Conservation (phyloP, 2,329 filamentous ascomycete species). For the Exophiala xenobiotica region DNA sequence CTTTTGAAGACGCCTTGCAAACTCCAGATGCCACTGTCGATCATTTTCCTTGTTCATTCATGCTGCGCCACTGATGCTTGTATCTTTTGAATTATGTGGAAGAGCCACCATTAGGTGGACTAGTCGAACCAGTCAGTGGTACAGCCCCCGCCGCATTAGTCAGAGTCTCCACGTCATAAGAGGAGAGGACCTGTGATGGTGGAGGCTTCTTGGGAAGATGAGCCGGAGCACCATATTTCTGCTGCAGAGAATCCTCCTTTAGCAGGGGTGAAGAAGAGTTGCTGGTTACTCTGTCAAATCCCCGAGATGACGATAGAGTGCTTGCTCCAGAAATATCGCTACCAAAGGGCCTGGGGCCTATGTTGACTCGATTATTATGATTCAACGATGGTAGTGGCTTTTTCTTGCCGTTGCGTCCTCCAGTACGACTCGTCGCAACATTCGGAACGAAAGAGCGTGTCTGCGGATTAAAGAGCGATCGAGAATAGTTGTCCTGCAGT, state of each 20-base stretch:
- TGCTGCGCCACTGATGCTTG: neutral
- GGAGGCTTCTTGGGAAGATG: slow-evolving; percentile 52
- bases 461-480: slow-evolving; percentile 89
- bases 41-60: neutral
- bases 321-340: slow-evolving; percentile 8
- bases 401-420: slow-evolving; percentile 33
- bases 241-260: slow-evolving; percentile 29
- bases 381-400: slow-evolving; percentile 30
- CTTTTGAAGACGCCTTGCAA: neutral
- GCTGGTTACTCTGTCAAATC: slow-evolving; percentile 18
- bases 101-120: neutral
- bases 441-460: slow-evolving; percentile 86
- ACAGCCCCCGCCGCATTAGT: slow-evolving; percentile 1
- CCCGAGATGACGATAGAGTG: slow-evolving; percentile 5
- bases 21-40: neutral
- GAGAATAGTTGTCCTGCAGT: slow-evolving; percentile 78
- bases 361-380: slow-evolving; percentile 31
- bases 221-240: slow-evolving; percentile 52
- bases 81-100: neutral
- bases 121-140: neutral
- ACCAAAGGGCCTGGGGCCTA: slow-evolving; percentile 27
- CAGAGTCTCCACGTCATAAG: slow-evolving; percentile 40
- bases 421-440: slow-evolving; percentile 41
- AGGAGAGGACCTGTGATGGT: slow-evolving; percentile 42
- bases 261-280: slow-evolving; percentile 12